Conservation (phyloP, 192 early-diverging fungal species). For the Podila horticola region DNA sequence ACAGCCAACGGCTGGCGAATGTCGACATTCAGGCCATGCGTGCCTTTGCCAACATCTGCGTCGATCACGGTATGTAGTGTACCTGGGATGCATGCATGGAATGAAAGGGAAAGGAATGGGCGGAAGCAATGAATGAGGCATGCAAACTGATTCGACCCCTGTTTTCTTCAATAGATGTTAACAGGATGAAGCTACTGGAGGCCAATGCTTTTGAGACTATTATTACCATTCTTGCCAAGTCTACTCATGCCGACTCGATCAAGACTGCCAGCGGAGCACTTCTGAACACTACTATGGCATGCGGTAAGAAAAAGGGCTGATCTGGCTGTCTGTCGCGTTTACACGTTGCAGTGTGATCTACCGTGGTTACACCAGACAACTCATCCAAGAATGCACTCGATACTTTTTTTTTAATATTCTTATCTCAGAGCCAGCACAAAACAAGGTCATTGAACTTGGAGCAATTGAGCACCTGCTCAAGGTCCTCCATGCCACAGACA, state of each 20-base stretch:
- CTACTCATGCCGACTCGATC: constrained; percentile 41
- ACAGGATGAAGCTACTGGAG: constrained; percentile 54
- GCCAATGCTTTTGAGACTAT: constrained; percentile 43
- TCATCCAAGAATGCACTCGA: neutral
- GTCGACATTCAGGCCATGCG: constrained; percentile 60
- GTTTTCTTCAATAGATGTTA: constrained; percentile 50
- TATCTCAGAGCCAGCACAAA: constrained; percentile 55
- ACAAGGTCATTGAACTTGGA: constrained; percentile 36
- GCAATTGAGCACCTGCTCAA: constrained; percentile 33
- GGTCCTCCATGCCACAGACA: constrained; percentile 22
- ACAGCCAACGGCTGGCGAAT: constrained; percentile 18
- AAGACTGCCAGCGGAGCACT: constrained; percentile 59
- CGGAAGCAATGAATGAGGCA: too few species aligned
- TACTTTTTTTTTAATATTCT: neutral
- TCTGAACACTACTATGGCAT: constrained; percentile 61
- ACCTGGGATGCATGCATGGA: neutral
- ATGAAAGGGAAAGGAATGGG: too few species aligned
- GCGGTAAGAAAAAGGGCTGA: constrained; percentile 42
- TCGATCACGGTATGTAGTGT: constrained; percentile 58
- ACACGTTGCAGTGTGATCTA: neutral
- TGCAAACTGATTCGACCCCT: neutral
- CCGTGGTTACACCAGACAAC: neutral
- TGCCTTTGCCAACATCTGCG: constrained; percentile 62
- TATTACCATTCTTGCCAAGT: constrained; percentile 28
- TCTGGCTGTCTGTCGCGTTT: neutral